Evolutionary conservation across 208 protist species (phyloP).

Genomic region (Entamoeba invadens): DNA sequence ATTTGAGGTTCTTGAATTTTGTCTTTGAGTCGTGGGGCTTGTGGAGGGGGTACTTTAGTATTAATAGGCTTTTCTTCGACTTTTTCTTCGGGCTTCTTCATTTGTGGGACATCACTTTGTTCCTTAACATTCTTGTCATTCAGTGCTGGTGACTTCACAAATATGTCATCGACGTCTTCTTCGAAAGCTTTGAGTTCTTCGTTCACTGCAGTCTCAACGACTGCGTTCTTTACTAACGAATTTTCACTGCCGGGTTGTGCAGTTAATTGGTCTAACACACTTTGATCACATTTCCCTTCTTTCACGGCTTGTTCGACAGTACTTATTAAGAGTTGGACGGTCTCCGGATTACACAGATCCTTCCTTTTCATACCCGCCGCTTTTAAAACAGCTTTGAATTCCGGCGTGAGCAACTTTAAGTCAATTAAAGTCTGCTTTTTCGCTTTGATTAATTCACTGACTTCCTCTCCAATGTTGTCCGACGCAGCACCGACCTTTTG

Average conservation of each 20-base stretch:
- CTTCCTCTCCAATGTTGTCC: background rate
- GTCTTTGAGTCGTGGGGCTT: background rate
- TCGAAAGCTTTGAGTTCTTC: background rate
- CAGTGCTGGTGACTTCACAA: background rate
- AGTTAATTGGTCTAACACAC: background rate
- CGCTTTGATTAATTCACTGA: background rate
- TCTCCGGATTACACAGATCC: background rate
- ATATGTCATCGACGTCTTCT: no score
- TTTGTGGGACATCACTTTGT: background rate
- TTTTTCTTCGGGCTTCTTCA: background rate
- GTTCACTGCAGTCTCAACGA: background rate
- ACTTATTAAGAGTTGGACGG: background rate
- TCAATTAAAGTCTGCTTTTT: background rate
- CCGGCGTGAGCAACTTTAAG: background rate
- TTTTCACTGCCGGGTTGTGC: background rate
- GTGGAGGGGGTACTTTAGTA: background rate
- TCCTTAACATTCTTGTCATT: background rate
- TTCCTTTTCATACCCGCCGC: background rate
- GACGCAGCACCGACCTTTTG: background rate
- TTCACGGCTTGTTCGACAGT: background rate
- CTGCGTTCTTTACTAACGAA: background rate
- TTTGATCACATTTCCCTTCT: background rate
- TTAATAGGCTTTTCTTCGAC: no score
- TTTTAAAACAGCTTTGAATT: background rate
- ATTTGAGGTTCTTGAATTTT: background rate